Evolutionary conservation across 345 rosid species (phyloP).

Genomic region (Populus alba): DNA sequence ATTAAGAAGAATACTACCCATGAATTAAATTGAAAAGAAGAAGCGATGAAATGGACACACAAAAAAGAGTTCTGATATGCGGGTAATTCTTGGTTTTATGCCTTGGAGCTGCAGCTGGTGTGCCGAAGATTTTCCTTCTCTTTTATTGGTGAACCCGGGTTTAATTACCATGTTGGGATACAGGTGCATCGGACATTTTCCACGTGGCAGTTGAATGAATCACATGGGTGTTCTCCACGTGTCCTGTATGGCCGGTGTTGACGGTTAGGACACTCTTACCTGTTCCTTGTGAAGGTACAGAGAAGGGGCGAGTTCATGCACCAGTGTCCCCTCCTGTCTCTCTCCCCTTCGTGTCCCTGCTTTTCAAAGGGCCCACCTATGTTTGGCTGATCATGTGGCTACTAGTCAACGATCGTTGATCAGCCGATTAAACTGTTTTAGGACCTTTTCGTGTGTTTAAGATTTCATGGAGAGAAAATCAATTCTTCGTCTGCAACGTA

Average conservation of each 20-base stretch:
- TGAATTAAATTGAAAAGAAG: too few relatives aligned
- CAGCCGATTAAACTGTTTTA: neutral
- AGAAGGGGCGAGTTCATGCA: slow-evolving; percentile 20
- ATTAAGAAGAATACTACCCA: too few relatives aligned
- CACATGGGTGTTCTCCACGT: slow-evolving; percentile 39
- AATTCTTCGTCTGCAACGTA: neutral
- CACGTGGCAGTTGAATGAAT: slow-evolving; percentile 18
- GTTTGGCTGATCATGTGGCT: neutral
- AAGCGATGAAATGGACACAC: too few relatives aligned
- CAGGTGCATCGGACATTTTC: neutral
- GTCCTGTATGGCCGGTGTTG: slow-evolving; percentile 29
- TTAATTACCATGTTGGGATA: neutral
- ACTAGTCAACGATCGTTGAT: neutral
- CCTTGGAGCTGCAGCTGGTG: neutral
- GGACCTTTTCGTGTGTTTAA: neutral
- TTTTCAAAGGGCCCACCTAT: slow-evolving; percentile 11
- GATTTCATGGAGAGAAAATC: neutral
- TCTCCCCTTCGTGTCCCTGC: neutral
- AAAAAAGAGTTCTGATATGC: too few relatives aligned
- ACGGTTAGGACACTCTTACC: slow-evolving; percentile 31
- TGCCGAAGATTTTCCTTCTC: neutral
- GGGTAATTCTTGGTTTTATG: too few relatives aligned
- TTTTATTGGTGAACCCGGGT: neutral
- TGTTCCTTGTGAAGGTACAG: slow-evolving; percentile 32
- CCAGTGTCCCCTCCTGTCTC: slow-evolving; percentile 30